Percentiles rank a stretch among this genome's conserved stretches.
These are phyloP conservation scores for Skeletonema marinoi DNA, from an alignment of 108 stramenopile species.

Conservation along the genomic window DNA sequence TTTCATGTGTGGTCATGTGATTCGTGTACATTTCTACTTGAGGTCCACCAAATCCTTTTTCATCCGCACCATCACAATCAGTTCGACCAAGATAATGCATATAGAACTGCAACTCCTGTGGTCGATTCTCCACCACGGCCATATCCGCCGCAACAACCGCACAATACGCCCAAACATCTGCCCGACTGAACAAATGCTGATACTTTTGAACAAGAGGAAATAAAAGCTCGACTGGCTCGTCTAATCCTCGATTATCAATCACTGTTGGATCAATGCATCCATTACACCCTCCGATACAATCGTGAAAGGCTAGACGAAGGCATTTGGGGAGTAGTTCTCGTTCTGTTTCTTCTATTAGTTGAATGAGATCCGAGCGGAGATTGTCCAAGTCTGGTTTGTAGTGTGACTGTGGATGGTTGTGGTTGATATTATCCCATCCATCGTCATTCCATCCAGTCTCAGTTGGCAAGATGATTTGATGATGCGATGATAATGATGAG, in stretches of 20 bases:
- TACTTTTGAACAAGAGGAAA: constrained; percentile 33
- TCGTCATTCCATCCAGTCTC: constrained; percentile 5
- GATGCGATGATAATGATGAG: not conserved
- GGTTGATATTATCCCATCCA: not conserved
- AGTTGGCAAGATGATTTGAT: not conserved
- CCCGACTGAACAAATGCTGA: constrained; percentile 27
- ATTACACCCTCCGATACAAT: constrained; percentile 64
- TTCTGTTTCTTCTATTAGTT: constrained; percentile 6
- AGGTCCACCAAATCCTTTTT: constrained; percentile 32
- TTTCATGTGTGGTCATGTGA: constrained; percentile 25
- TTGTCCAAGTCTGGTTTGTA: constrained; percentile 9
- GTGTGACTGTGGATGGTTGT: constrained; percentile 6
- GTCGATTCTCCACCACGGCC: constrained; percentile 20
- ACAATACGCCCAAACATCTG: constrained; percentile 64
- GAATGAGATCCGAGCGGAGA: constrained; percentile 1
- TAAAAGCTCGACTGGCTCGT: constrained; percentile 50
- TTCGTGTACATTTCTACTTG: constrained; percentile 12
- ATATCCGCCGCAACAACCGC: constrained; percentile 50
- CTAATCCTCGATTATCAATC: constrained; percentile 48
- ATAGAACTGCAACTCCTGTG: constrained; percentile 21
- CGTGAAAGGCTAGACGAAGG: constrained; percentile 57
- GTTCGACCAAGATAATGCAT: constrained; percentile 35
- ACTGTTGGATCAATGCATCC: constrained; percentile 58
- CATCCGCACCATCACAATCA: constrained; percentile 31
- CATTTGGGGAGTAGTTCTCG: constrained; percentile 35